Evolutionary conservation across 2,329 filamentous ascomycete species (phyloP).

Genomic region (Penicillium sp.): DNA sequence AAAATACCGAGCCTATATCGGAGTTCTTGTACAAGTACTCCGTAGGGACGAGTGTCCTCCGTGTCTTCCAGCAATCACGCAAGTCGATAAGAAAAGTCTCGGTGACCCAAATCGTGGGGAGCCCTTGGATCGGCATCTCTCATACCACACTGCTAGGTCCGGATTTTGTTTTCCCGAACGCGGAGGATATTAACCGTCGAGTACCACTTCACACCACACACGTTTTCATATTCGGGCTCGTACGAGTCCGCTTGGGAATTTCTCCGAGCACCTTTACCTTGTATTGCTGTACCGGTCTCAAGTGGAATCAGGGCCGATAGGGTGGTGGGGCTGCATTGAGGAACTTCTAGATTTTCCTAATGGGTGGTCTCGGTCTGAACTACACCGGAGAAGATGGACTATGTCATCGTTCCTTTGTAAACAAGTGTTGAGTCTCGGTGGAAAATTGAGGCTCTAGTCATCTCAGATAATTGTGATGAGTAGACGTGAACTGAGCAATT

Average conservation of each 20-base stretch:
- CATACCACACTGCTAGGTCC: conserved; percentile 20
- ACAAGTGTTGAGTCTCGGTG: no score
- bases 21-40: no score
- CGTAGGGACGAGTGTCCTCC: no score
- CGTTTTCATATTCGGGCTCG: conserved; percentile 6
- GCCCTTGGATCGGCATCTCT: conserved; percentile 33
- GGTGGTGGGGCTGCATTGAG: conserved; percentile 30
- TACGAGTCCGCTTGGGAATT: conserved; percentile 5
- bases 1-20: conserved; percentile 2
- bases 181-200: conserved; percentile 23
- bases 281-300: background rate
- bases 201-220: background rate
- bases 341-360: conserved; percentile 33
- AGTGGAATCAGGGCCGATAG: conserved; percentile 22
- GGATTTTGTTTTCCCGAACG: conserved; percentile 41
- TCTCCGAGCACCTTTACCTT: background rate
- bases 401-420: background rate
- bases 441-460: no score
- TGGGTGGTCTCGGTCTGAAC: conserved; percentile 34
- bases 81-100: conserved; percentile 20
- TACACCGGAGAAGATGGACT: conserved; percentile 15
- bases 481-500: no score
- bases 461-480: no score
- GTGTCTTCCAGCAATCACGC: conserved; percentile 1
- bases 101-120: conserved; percentile 36